Percentiles rank a stretch among this genome's conserved stretches.
Evolutionary conservation across 208 protist species (phyloP).

Genomic region (Leishmania gerbilli): DNA sequence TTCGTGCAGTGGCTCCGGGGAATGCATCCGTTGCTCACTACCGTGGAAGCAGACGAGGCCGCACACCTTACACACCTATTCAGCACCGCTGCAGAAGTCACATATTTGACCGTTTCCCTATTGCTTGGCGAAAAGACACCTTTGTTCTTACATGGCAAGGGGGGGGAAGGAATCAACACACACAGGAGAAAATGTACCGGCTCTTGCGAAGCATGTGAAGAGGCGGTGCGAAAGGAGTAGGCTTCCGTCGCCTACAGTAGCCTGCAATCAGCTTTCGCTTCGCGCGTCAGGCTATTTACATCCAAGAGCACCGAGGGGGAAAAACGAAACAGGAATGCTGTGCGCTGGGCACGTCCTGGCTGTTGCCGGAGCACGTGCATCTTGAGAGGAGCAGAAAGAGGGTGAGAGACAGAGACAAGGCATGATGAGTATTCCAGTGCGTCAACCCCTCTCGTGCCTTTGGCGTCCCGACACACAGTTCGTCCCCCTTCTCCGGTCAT

Average conservation of each 20-base stretch:
- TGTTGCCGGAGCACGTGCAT: constrained; percentile 9
- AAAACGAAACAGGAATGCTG: neutral
- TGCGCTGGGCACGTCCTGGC: neutral
- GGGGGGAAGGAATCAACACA: neutral
- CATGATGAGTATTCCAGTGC: neutral
- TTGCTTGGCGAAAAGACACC: neutral
- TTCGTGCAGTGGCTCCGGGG: neutral
- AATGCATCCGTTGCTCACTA: neutral
- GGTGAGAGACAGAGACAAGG: neutral
- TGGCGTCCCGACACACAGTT: neutral
- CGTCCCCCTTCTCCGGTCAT: neutral
- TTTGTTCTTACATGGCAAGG: neutral
- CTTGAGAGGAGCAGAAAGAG: constrained; percentile 3
- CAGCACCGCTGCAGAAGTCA: neutral
- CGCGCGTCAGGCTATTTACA: constrained; percentile 17
- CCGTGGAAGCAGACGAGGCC: neutral
- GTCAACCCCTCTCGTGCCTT: neutral
- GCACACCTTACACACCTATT: neutral
- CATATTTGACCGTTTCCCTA: constrained; percentile 1
- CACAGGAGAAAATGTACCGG: neutral
- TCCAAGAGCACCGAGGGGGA: constrained; percentile 1
- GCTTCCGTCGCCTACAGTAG: neutral
- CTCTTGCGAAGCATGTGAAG: constrained; percentile 4
- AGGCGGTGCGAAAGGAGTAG: neutral
- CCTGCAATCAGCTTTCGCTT: neutral